Percentiles rank a stretch among this genome's conserved stretches.
Evolutionary conservation across 345 rosid genomes (phyloP).

Genomic region (Sisymbrium irio): DNA sequence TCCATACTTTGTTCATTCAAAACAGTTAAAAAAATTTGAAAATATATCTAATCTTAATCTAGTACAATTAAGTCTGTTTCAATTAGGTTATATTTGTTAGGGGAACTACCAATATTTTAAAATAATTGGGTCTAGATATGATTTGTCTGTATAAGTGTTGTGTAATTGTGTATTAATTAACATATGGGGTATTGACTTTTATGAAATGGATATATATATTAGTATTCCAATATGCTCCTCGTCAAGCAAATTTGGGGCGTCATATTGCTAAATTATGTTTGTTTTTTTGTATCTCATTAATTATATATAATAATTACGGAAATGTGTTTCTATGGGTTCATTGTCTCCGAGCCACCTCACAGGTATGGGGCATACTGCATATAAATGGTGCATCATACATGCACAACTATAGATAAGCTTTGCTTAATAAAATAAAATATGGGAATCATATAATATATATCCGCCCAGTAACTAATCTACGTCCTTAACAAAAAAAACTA

Average conservation of each 20-base stretch:
- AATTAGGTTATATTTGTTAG: too few species aligned
- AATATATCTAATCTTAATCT: too few species aligned
- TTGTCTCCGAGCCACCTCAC: conserved; percentile 1
- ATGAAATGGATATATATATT: too few species aligned
- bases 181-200: too few species aligned
- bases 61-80: too few species aligned
- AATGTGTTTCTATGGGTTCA: background rate
- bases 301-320: background rate
- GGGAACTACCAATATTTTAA: too few species aligned
- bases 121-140: too few species aligned
- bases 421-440: background rate
- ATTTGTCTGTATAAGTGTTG: too few species aligned
- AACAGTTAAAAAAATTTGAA: too few species aligned
- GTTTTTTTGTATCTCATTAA: background rate
- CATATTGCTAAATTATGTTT: background rate
- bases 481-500: background rate
- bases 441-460: background rate
- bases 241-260: background rate
- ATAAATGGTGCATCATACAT: conserved; percentile 8
- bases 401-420: background rate
- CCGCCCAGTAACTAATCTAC: background rate
- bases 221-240: background rate
- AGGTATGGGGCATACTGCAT: conserved; percentile 11
- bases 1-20: too few species aligned
- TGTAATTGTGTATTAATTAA: background rate